A percentile compares a stretch with the other conserved stretches of the same genome.
phyloP scores from a whole-genome alignment of 2,329 filamentous ascomycete genomes.

The Trichophyton mentagrophytes region DNA sequence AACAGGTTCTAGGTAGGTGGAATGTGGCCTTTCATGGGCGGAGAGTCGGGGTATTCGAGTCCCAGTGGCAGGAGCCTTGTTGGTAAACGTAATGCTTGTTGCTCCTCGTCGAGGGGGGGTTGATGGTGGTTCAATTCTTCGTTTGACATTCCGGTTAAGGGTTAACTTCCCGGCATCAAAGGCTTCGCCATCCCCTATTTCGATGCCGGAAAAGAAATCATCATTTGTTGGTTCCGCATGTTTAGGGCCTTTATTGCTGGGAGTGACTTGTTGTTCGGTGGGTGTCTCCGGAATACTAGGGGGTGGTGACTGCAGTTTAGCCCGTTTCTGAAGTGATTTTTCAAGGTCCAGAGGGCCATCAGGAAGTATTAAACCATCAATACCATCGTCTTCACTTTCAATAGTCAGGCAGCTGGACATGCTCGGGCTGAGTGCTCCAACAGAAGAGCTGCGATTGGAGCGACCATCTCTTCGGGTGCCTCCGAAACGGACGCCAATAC shows the following conservation, averaged over 20 bases:
- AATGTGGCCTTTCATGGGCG: conserved; percentile 56
- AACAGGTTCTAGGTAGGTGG: conserved; percentile 70
- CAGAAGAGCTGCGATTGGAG: conserved; percentile 72
- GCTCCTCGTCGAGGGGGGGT: conserved; percentile 61
- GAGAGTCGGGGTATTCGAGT: conserved; percentile 73
- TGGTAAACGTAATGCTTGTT: conserved; percentile 83
- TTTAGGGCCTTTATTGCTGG: conserved; percentile 9
- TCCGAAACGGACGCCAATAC: conserved; percentile 77
- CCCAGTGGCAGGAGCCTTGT: conserved; percentile 45
- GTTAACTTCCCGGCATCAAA: conserved; percentile 71
- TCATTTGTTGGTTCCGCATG: conserved; percentile 36
- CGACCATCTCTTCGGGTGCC: conserved; percentile 70
- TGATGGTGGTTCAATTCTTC: conserved; percentile 57
- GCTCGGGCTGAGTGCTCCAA: conserved; percentile 82
- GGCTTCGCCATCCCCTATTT: conserved; percentile 70
- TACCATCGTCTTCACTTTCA: conserved; percentile 86
- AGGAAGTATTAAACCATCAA: conserved; percentile 80
- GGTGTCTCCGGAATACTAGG: conserved; percentile 25
- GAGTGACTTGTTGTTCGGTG: conserved; percentile 16
- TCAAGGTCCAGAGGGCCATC: conserved; percentile 71
- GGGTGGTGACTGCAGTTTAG: conserved; percentile 26
- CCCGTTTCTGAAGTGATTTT: conserved; percentile 61
- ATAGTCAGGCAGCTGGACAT: conserved; percentile 79
- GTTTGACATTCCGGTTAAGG: conserved; percentile 80
- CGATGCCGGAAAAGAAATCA: conserved; percentile 75